These are phyloP conservation scores for Epichloe sibirici DNA, from an alignment of 2,329 filamentous ascomycete genomes.

Conservation along the genomic window DNA sequence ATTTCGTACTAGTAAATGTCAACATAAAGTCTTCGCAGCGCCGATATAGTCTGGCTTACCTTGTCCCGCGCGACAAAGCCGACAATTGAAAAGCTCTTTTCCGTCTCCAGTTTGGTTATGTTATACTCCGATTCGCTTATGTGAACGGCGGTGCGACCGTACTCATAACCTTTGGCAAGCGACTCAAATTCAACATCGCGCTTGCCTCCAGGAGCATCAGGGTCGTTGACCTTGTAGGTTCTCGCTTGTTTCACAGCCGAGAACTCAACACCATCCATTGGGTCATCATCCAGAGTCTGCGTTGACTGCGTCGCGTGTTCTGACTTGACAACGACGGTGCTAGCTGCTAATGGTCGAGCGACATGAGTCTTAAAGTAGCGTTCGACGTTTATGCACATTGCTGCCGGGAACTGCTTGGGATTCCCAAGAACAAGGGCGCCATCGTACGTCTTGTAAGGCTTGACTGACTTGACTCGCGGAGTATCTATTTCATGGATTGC, in stretches of 20 bases:
- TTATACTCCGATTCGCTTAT: slow-evolving; percentile 80
- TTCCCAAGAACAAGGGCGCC: slow-evolving; percentile 73
- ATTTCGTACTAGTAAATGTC: slow-evolving; percentile 52
- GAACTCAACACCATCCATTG: slow-evolving; percentile 43
- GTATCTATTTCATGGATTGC: slow-evolving; percentile 69
- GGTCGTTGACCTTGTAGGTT: slow-evolving; percentile 70
- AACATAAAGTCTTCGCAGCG: neutral
- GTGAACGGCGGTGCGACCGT: slow-evolving; percentile 81
- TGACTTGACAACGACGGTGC: slow-evolving; percentile 53
- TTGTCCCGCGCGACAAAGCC: slow-evolving; percentile 70
- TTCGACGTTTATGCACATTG: slow-evolving; percentile 75
- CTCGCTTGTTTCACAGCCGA: slow-evolving; percentile 64
- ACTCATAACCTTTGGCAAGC: slow-evolving; percentile 86
- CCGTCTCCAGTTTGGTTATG: slow-evolving; percentile 75
- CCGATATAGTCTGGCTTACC: slow-evolving; percentile 28
- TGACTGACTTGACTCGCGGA: slow-evolving; percentile 64
- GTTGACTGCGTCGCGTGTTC: slow-evolving; percentile 40
- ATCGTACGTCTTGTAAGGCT: slow-evolving; percentile 66
- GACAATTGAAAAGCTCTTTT: slow-evolving; percentile 64
- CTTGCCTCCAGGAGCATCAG: slow-evolving; percentile 63
- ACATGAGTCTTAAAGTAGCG: slow-evolving; percentile 79
- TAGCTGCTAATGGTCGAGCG: slow-evolving; percentile 63
- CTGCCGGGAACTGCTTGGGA: slow-evolving; percentile 56
- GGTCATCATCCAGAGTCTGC: slow-evolving; percentile 33
- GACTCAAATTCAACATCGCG: slow-evolving; percentile 70